Evolutionary conservation across 2,329 filamentous ascomycete genomes (phyloP), one percentile per base, ranked within the genome.

Genomic region (Pyrenophora tritici-repentis): DNA sequence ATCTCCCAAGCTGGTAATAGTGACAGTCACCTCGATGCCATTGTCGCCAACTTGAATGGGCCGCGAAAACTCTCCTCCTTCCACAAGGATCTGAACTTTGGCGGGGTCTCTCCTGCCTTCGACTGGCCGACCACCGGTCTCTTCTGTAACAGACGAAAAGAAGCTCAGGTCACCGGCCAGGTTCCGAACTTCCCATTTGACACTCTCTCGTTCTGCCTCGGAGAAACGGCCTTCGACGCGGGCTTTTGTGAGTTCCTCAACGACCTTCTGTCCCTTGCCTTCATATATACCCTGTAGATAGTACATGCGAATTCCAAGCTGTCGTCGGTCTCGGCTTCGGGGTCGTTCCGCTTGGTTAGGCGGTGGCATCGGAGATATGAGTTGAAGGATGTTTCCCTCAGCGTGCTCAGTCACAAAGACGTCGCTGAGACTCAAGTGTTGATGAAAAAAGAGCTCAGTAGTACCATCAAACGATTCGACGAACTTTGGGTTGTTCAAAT

Each of bases 201-300:
- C 81, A 51, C 87, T 84, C 71, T 96, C 91, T 51, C 92, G 85
- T 75, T 96, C 90, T n/a, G 78, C 72, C 69, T 96, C 91, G 0
- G 89, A 78, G 65, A 95, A 96, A 9, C 92, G 84, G 5, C 86
- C 88, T 73, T 97, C 93, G 12, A 97, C 85, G 58, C 87, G 86
- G 7, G 92, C 91, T 75, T 93, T 95, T 40, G 86, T 85, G 10
- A 97, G 81, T 58, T 97, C 94, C 73, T 97, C 93, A 22, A 86
- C 85, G 74, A 90, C 86, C 54, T 87, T 89, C 14, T 80, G 78
- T 1, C 88, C 90, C 70, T 87, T 92, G 20, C 86, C 86, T 67
- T 96, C 89, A 63, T 93, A 93, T 6, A 83, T 76, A 44, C 90
- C 89, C 42, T 87, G 83, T 1, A 96, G 80, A 34, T 88, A 74